A percentile compares a stretch with the other conserved stretches of the same genome.
phyloP scores from a whole-genome alignment of 2,329 filamentous ascomycete genomes.

The Diplodia intermedia region DNA sequence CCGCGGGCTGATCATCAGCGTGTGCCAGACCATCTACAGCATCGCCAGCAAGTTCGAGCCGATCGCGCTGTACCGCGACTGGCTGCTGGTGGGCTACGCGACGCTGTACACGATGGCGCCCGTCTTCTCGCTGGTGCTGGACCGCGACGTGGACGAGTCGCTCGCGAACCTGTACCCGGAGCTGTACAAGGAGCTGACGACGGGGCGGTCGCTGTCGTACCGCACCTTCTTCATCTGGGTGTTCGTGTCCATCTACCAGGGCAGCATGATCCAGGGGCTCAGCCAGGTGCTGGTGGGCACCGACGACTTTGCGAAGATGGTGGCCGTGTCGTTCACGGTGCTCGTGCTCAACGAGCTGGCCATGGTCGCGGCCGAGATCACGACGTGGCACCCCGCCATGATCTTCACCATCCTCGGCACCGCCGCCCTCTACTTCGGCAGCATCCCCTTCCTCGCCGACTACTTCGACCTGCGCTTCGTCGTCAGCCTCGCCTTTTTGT shows the following conservation, averaged over 20 bases:
- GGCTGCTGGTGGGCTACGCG: slow-evolving; percentile 95
- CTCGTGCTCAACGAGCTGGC: slow-evolving; percentile 92
- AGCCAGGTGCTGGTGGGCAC: slow-evolving; percentile 85
- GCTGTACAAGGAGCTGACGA: slow-evolving; percentile 95
- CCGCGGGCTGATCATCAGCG: slow-evolving; percentile 89
- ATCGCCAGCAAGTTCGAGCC: slow-evolving; percentile 93
- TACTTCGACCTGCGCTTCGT: slow-evolving; percentile 90
- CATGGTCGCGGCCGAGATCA: slow-evolving; percentile 97
- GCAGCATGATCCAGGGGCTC: slow-evolving; percentile 92
- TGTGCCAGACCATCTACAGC: slow-evolving; percentile 97
- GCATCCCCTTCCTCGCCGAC: slow-evolving; percentile 82
- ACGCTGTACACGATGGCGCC: slow-evolving; percentile 94
- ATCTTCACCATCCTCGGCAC: slow-evolving; percentile 84
- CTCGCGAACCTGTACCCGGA: slow-evolving; percentile 95
- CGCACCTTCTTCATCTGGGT: slow-evolving; percentile 98
- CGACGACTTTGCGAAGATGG: slow-evolving; percentile 65
- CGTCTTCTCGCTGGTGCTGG: slow-evolving; percentile 90
- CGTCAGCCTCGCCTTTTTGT: slow-evolving; percentile 80
- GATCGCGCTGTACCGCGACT: slow-evolving; percentile 93
- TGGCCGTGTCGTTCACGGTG: slow-evolving; percentile 89
- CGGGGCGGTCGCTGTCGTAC: slow-evolving; percentile 85
- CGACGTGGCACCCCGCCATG: slow-evolving; percentile 96
- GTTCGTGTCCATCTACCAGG: slow-evolving; percentile 92
- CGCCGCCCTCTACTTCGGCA: slow-evolving; percentile 77
- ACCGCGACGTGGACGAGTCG: slow-evolving; percentile 92